Conservation (phyloP, 1,284 basidiomycete genomes). For the Leccinum subrobustum region DNA sequence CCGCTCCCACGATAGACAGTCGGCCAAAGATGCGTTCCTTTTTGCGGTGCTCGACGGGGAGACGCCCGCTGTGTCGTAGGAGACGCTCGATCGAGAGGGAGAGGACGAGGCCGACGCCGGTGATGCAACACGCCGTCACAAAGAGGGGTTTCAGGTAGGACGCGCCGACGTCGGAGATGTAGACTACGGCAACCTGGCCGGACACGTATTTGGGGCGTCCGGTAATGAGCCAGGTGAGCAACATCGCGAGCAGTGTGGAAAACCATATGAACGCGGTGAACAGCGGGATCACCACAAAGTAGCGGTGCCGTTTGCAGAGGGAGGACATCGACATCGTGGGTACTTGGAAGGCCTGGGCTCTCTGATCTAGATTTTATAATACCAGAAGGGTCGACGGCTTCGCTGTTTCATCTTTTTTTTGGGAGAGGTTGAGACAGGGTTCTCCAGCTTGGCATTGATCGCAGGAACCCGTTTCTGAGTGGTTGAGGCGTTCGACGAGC, state of each 20-base stretch:
- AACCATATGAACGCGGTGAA: conserved; percentile 64
- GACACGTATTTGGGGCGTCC: conserved; percentile 50
- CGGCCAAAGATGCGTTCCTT: conserved; percentile 53
- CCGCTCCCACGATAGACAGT: conserved; percentile 57
- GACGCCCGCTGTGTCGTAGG: conserved; percentile 62
- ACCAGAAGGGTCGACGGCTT: not conserved
- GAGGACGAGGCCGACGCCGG: conserved; percentile 58
- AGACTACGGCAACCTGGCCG: conserved; percentile 56
- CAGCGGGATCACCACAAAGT: conserved; percentile 62
- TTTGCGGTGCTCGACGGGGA: conserved; percentile 55
- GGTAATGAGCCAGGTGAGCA: conserved; percentile 60
- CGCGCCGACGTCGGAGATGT: conserved; percentile 75
- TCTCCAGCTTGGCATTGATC: not conserved
- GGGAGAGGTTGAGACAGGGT: not conserved
- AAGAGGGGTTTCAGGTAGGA: conserved; percentile 71
- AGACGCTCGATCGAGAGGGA: conserved; percentile 59
- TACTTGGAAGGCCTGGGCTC: not conserved
- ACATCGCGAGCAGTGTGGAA: conserved; percentile 59
- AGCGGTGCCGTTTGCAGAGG: conserved; percentile 41
- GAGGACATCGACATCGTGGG: conserved; percentile 14
- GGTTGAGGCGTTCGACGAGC: not conserved
- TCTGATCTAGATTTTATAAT: conserved; percentile 12
- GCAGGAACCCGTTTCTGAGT: conserved; percentile 1
- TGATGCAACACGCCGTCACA: conserved; percentile 57
- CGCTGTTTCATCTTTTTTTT: not conserved